Conservation (phyloP, 139 green algal species). For the Ettlia oleoabundans region DNA sequence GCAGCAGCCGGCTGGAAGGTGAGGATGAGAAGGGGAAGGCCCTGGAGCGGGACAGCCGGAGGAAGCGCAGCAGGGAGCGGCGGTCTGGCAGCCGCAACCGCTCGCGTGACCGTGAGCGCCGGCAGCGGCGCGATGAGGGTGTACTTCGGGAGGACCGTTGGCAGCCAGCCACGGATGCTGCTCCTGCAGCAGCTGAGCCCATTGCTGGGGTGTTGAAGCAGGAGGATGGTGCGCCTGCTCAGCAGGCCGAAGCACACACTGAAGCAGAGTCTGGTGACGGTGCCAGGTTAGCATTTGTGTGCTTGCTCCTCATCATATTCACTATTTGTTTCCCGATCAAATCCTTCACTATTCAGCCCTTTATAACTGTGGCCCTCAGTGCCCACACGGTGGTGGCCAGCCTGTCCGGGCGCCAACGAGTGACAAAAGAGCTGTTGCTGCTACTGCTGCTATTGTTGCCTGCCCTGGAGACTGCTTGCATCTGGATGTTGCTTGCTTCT, state of each 20-base stretch:
- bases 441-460: too few relatives aligned
- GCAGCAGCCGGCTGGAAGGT: not conserved
- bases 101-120: not conserved
- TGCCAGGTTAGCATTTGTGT: conserved; percentile 25
- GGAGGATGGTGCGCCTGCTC: not conserved
- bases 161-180: not conserved
- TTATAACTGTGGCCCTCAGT: conserved; percentile 23
- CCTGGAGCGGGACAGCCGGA: conserved; percentile 8
- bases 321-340: conserved; percentile 28
- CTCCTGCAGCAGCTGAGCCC: not conserved
- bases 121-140: conserved; percentile 4
- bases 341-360: conserved; percentile 8
- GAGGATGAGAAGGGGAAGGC: not conserved
- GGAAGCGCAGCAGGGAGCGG: conserved; percentile 25
- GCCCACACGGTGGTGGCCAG: not conserved
- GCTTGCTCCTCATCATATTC: not conserved
- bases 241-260: not conserved
- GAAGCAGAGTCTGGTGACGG: conserved; percentile 1
- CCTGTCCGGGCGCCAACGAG: too few relatives aligned
- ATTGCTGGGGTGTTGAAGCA: not conserved
- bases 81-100: not conserved
- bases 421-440: not conserved
- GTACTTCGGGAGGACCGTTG: conserved; percentile 7
- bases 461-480: too few relatives aligned
- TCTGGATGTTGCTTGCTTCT: too few relatives aligned